Evolutionary conservation across 805 yeast genomes (phyloP), one percentile per base, ranked within the genome.

Genomic region (Wickerhamiella sergipiensis): DNA sequence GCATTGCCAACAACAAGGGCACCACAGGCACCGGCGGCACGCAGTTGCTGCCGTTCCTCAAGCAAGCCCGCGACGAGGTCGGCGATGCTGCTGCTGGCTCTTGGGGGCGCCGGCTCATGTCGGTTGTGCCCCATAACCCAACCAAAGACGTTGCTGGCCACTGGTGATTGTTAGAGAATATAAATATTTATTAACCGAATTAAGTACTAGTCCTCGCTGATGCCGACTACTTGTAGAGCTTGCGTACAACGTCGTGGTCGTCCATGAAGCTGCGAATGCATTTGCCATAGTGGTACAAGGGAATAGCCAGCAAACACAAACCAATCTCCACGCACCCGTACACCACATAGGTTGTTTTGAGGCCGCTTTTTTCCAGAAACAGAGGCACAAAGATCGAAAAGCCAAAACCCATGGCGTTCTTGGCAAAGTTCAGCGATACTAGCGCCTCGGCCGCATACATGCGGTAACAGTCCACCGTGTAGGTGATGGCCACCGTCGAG

Each of bases 41-140:
- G 0, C 81, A 94, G 0, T 72, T 89, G 60, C 75, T 89, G 52
- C 95, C 96, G 24, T 90, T 89, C 69, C 74, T 89, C 64, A 89
- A 88, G 66, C 97, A 90, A 67, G 90, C 96, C 59, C 77, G 97
- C 65, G 97, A 89, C 68, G 97, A 89, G 64, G 89, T 96, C 2
- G 95, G 95, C 43, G 92, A 84, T 59, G 79, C 88, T 12, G 95
- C 96, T 21, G 95, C 95, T 23, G 90, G 95, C 51, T 75, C 71
- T 46, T 88, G 97, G 97, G 95, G 95, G 63, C 79, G 78, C 62
- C 74, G 90, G 54, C 50, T 70, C 36, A 59, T 70, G 43, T 36
- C 40, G 8, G 19, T 17, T 13, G 19, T 36, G 18, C 40, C 17
- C 4, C 40, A 15, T 6, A 15, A 15, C 7, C 18, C 19, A 4